Percentiles rank a stretch among this genome's conserved stretches.
Evolutionary conservation across 331 rosid genomes (phyloP).

Genomic region (Cydonia oblonga): DNA sequence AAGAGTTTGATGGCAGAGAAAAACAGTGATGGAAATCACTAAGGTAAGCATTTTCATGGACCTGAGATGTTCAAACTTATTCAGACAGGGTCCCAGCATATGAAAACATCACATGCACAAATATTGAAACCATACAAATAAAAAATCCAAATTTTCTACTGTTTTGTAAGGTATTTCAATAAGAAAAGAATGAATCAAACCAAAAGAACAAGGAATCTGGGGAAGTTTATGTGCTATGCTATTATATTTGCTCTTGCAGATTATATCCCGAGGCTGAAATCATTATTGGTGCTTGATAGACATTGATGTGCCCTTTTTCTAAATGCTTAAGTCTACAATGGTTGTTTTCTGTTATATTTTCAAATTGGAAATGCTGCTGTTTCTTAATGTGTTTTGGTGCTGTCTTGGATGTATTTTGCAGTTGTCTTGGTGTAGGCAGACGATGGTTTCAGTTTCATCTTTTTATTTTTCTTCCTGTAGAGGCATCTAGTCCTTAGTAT

Average conservation of each 20-base stretch:
- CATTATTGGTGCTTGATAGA: neutral
- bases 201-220: neutral
- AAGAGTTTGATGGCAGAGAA: conserved; percentile 56
- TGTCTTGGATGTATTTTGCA: neutral
- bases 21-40: conserved; percentile 92
- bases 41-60: conserved; percentile 87
- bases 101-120: neutral
- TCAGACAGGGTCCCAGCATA: neutral
- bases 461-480: too few species aligned
- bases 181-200: neutral
- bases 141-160: neutral
- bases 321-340: neutral
- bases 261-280: neutral
- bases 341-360: too few species aligned
- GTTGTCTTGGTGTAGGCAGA: neutral
- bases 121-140: neutral
- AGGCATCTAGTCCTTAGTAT: too few species aligned
- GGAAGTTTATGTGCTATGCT: neutral
- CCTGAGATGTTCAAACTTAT: conserved; percentile 45
- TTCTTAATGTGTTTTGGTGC: too few species aligned
- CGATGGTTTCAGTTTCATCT: too few species aligned
- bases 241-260: neutral
- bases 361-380: too few species aligned
- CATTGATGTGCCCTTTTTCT: neutral
- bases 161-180: too few species aligned